Base-by-base conservation (phyloP, 345 rosid species). In the Noccaea caerulescens region DNA sequence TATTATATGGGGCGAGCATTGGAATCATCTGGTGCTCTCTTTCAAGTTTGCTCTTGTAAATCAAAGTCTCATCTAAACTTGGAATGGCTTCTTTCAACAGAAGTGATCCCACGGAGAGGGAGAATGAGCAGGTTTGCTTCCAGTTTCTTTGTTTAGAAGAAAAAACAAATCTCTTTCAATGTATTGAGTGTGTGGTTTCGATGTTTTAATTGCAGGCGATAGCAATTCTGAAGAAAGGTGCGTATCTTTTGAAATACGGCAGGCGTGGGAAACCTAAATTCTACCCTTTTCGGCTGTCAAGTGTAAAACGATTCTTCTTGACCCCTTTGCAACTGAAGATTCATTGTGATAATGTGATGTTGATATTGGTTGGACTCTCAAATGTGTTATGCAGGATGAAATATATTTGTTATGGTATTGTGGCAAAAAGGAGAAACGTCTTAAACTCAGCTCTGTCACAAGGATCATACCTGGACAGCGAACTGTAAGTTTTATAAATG, bases 381-480 rank as follows among this genome's bases (percentile, higher is more conserved):
- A n/a, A 20, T 63, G 36, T 58, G 4, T 69, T 43, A 2, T 18
- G 54, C 75, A 88, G 95, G 92, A 86, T 75, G 88, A 87, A 58
- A 71, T 61, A 36, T 72, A 36, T 51, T 71, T 87, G 81, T 69
- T 87, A 37, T 89, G 96, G 96, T 84, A 79, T 56, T 80, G 82
- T 58, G 87, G 85, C n/a, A 87, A 78, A 73, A 82, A 80, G 54
- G 86, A 89, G 78, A 87, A 84, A 73, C 84, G 81, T 27, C 81
- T 89, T 70, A 83, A 77, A 68, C 85, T 85, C 14, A 81, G 67
- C 73, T 84, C 79, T 66, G 90, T 89, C 64, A 73, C 92, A 66
- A 89, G 78, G 80, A 84, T 89, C 59, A 81, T 89, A 79, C 85
- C 90, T 33, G 96, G 96, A 77, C 90, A 89, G 67, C 85, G 89